A percentile compares a stretch with the other conserved stretches of the same genome.
phyloP scores from a whole-genome alignment of 495 filamentous ascomycete genomes.

The Pseudomonodictys pantanalensis region DNA sequence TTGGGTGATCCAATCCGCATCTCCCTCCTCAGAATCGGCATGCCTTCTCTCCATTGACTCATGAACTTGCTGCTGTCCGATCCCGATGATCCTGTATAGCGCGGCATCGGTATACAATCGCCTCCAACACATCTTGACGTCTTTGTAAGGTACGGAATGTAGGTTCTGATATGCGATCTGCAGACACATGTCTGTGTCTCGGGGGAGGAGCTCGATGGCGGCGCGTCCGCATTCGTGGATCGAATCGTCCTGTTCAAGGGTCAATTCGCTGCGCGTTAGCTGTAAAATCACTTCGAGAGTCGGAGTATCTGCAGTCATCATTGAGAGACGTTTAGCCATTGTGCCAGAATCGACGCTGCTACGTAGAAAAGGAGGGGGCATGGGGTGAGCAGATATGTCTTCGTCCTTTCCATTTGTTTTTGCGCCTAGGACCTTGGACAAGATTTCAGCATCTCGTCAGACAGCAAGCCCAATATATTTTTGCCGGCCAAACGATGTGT shows the following conservation, averaged over 20 bases:
- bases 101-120: slow-evolving; percentile 75
- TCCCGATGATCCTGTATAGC: slow-evolving; percentile 54
- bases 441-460: too few species aligned
- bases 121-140: slow-evolving; percentile 73
- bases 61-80: not conserved
- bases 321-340: not conserved
- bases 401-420: too few species aligned
- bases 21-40: not conserved
- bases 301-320: not conserved
- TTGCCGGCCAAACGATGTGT: too few species aligned
- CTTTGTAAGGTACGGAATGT: slow-evolving; percentile 70
- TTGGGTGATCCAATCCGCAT: slow-evolving; percentile 38
- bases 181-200: slow-evolving; percentile 43
- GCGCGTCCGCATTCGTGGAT: slow-evolving; percentile 46
- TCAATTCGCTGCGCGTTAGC: slow-evolving; percentile 14
- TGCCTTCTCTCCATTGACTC: not conserved
- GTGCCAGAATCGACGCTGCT: too few species aligned
- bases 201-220: slow-evolving; percentile 39
- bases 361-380: too few species aligned
- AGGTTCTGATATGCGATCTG: slow-evolving; percentile 58
- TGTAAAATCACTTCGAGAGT: slow-evolving; percentile 14
- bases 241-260: slow-evolving; percentile 29
- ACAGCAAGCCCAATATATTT: too few species aligned
- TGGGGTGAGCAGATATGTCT: too few species aligned
- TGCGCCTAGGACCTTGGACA: too few species aligned